Evolutionary conservation across 805 yeast species (phyloP).

Genomic region (Wickerhamomyces alni): DNA sequence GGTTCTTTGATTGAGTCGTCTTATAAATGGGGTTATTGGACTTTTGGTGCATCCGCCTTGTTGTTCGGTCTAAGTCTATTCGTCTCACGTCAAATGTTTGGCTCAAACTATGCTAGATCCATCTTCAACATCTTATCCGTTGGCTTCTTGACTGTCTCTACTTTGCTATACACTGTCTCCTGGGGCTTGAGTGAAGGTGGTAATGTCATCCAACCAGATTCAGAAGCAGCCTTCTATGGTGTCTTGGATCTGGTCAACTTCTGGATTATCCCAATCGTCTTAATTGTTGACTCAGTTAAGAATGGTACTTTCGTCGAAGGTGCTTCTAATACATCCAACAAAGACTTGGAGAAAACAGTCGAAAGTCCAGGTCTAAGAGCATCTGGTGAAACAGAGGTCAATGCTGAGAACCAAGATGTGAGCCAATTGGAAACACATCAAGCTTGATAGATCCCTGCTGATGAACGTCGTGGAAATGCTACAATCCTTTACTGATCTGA

Average conservation of each 20-base stretch:
- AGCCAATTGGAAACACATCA: neutral
- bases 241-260: constrained; percentile 41
- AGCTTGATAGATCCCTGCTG: neutral
- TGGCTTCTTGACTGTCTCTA: constrained; percentile 27
- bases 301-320: constrained; percentile 13
- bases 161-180: constrained; percentile 39
- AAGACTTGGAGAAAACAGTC: constrained; percentile 14
- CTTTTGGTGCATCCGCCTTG: constrained; percentile 42
- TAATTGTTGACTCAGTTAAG: constrained; percentile 16
- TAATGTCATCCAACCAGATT: constrained; percentile 45
- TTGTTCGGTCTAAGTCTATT: constrained; percentile 30
- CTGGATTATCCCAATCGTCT: constrained; percentile 33
- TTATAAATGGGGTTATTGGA: constrained; percentile 68
- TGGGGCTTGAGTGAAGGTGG: constrained; percentile 56
- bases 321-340: constrained; percentile 4
- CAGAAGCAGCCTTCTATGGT: constrained; percentile 52
- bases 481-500: no score
- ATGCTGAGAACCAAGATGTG: neutral
- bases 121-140: constrained; percentile 6
- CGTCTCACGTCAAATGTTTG: constrained; percentile 23
- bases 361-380: constrained; percentile 21
- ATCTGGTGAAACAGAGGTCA: constrained; percentile 29
- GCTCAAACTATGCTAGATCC: constrained; percentile 8
- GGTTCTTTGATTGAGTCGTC: constrained; percentile 49
- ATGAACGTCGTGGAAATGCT: no score